Evolutionary conservation across 164 flowering plant species (phyloP).

Genomic region (Chloranthus sessilifolius): DNA sequence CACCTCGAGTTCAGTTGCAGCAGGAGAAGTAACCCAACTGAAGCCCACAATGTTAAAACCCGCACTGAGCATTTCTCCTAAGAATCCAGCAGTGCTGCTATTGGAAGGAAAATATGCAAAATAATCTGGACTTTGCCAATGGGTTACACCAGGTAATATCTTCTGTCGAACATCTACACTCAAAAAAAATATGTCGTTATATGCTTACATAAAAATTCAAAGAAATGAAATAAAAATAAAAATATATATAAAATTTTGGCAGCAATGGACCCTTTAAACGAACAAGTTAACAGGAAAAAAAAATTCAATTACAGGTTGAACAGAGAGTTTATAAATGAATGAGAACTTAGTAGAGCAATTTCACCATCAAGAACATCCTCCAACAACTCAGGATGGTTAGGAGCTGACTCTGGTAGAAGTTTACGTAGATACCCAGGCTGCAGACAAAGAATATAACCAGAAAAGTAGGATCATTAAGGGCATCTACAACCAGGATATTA

Average conservation of each 20-base stretch:
- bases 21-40: constrained; percentile 95
- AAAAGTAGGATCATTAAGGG: no score
- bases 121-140: constrained; percentile 96
- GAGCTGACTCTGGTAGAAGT: constrained; percentile 81
- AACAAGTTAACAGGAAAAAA: not conserved
- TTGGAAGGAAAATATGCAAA: constrained; percentile 94
- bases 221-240: not conserved
- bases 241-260: not conserved
- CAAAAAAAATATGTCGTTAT: constrained; percentile 6
- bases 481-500: no score
- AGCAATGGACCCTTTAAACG: no score
- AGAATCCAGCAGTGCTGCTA: constrained; percentile 81
- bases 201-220: not conserved
- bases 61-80: constrained; percentile 98
- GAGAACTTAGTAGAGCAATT: constrained; percentile 14
- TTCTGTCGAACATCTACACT: constrained; percentile 66
- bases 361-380: constrained; percentile 72
- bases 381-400: constrained; percentile 62
- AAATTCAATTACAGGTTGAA: not conserved
- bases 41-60: constrained; percentile 88
- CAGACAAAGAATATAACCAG: constrained; percentile 13
- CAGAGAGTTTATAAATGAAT: constrained; percentile 1
- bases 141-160: constrained; percentile 90
- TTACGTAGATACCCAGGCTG: constrained; percentile 87
- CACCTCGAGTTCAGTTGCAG: constrained; percentile 94